phyloP scores from a whole-genome alignment of 768 basidiomycete species.

The Macrolepiota dolichaula region DNA sequence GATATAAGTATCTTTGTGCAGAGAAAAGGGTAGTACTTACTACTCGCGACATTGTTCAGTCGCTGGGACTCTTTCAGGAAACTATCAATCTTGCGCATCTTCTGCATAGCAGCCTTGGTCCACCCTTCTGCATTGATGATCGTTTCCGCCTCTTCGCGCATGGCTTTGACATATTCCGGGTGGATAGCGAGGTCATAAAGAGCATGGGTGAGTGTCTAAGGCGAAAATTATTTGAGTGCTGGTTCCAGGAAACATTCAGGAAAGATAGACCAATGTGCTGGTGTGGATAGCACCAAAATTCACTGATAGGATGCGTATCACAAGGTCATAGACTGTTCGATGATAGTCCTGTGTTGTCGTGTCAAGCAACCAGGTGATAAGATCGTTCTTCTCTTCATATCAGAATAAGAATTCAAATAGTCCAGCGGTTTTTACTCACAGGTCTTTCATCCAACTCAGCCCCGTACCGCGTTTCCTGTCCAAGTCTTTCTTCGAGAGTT shows the following conservation, averaged over 20 bases:
- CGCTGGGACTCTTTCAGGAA: conserved; percentile 38
- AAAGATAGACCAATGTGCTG: conserved; percentile 27
- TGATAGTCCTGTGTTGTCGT: conserved; percentile 12
- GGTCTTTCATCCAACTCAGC: conserved; percentile 14
- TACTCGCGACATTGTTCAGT: conserved; percentile 1
- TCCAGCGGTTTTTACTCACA: neutral
- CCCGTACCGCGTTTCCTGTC: conserved; percentile 11
- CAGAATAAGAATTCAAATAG: neutral
- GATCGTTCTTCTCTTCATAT: conserved; percentile 10
- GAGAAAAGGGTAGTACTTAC: neutral
- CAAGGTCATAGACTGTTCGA: conserved; percentile 15
- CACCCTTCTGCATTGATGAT: conserved; percentile 31
- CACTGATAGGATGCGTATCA: conserved; percentile 28
- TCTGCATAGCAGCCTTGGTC: conserved; percentile 29
- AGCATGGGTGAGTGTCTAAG: conserved; percentile 30
- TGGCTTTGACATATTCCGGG: conserved; percentile 26
- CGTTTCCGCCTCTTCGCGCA: conserved; percentile 41
- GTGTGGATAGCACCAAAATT: conserved; percentile 44
- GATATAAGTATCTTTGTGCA: neutral
- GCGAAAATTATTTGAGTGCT: neutral
- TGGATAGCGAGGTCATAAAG: conserved; percentile 33
- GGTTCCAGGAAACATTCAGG: neutral
- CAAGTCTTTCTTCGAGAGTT: conserved; percentile 12
- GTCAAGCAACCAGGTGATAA: conserved; percentile 16
- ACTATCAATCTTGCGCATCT: conserved; percentile 42